Evolutionary conservation across 202 grass and related monocot genomes (phyloP).

Genomic region (Dendrocalamus latiflorus): DNA sequence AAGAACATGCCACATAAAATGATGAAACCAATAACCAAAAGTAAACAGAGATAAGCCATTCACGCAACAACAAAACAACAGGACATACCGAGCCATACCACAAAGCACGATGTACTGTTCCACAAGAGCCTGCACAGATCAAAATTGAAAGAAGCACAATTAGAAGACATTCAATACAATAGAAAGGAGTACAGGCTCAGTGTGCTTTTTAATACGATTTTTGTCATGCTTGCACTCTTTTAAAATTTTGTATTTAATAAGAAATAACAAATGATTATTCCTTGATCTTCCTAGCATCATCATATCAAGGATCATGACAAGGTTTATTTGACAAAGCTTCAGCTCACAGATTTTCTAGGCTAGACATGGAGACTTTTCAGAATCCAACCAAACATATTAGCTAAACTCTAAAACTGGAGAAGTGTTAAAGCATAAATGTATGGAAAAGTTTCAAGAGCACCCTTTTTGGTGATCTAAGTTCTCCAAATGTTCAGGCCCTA

Average conservation of each 20-base stretch:
- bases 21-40: constrained; percentile 17
- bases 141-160: no score
- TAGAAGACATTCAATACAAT: constrained; percentile 9
- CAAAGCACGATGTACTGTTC: constrained; percentile 88
- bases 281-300: neutral
- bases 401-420: neutral
- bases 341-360: neutral
- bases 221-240: neutral
- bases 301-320: constrained; percentile 5
- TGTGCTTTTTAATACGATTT: neutral
- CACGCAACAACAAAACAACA: constrained; percentile 15
- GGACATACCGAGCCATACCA: constrained; percentile 97
- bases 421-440: neutral
- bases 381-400: neutral
- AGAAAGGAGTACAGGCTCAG: neutral
- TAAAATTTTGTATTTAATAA: neutral
- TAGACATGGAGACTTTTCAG: neutral
- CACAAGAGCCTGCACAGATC: constrained; percentile 75
- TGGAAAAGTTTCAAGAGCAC: neutral
- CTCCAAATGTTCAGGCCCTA: neutral
- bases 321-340: neutral
- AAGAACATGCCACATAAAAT: constrained; percentile 30
- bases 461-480: neutral
- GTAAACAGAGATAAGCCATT: constrained; percentile 3
- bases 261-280: neutral